These are phyloP conservation scores for Dryas alaskensis DNA, from an alignment of 306 rosid genomes.

Conservation along the genomic window DNA sequence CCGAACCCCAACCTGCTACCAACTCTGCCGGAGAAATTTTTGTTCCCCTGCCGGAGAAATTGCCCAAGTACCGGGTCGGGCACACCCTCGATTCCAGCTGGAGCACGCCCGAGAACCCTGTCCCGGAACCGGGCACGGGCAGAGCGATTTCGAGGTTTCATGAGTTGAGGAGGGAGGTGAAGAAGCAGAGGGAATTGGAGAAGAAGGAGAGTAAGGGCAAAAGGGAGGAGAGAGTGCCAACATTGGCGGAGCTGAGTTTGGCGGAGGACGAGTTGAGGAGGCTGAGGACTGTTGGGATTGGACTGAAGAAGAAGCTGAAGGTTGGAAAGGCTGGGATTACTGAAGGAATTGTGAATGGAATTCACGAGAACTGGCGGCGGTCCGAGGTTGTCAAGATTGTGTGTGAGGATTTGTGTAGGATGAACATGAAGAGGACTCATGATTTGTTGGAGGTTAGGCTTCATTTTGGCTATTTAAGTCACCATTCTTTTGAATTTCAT, in stretches of 20 bases:
- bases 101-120: slow-evolving; percentile 78
- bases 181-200: slow-evolving; percentile 35
- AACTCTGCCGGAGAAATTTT: slow-evolving; percentile 66
- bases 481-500: no score
- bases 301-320: slow-evolving; percentile 59
- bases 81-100: slow-evolving; percentile 76
- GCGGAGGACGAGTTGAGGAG: slow-evolving; percentile 53
- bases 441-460: slow-evolving; percentile 78
- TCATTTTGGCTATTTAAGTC: neutral
- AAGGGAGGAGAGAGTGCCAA: slow-evolving; percentile 51
- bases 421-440: slow-evolving; percentile 93
- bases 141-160: slow-evolving; percentile 42
- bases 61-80: slow-evolving; percentile 63
- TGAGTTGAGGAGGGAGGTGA: slow-evolving; percentile 42
- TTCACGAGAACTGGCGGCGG: slow-evolving; percentile 84
- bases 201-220: slow-evolving; percentile 14
- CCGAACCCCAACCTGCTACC: slow-evolving; percentile 6
- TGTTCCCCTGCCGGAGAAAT: slow-evolving; percentile 55
- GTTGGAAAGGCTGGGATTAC: slow-evolving; percentile 89
- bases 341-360: slow-evolving; percentile 83
- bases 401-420: slow-evolving; percentile 69
- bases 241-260: slow-evolving; percentile 79
- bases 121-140: slow-evolving; percentile 65
- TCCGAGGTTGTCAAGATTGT: slow-evolving; percentile 67
- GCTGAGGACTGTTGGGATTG: slow-evolving; percentile 48